phyloP scores from a whole-genome alignment of 2,329 filamentous ascomycete genomes.

The Aspergillus niger region DNA sequence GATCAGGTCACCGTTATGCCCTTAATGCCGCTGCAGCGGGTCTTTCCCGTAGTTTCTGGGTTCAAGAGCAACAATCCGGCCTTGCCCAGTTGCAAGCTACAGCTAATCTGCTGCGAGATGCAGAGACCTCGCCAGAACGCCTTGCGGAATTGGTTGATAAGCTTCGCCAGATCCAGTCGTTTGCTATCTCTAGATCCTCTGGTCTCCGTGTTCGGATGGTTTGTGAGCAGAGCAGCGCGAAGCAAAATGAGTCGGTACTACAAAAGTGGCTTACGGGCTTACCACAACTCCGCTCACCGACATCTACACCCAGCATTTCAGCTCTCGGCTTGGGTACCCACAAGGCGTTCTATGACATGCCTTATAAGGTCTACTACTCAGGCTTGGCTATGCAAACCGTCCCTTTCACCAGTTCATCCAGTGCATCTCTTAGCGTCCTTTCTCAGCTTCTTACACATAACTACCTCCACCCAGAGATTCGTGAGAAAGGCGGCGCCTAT shows the following conservation, averaged over 20 bases:
- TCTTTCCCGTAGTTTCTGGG: slow-evolving; percentile 69
- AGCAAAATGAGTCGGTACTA: slow-evolving; percentile 70
- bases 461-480: slow-evolving; percentile 93
- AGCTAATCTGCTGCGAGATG: slow-evolving; percentile 69
- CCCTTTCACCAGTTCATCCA: slow-evolving; percentile 74
- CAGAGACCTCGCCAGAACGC: slow-evolving; percentile 67
- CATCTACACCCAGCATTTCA: slow-evolving; percentile 31
- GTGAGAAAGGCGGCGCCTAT: slow-evolving; percentile 96
- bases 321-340: slow-evolving; percentile 43
- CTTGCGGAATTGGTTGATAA: slow-evolving; percentile 76
- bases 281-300: slow-evolving; percentile 49
- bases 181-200: slow-evolving; percentile 69
- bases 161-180: slow-evolving; percentile 78
- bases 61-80: slow-evolving; percentile 85
- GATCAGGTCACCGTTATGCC: slow-evolving; percentile 84
- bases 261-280: slow-evolving; percentile 67
- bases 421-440: slow-evolving; percentile 82
- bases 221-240: slow-evolving; percentile 73
- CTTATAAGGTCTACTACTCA: slow-evolving; percentile 97
- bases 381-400: slow-evolving; percentile 79
- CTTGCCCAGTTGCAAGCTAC: slow-evolving; percentile 85
- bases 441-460: slow-evolving; percentile 94
- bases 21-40: slow-evolving; percentile 80
- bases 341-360: slow-evolving; percentile 88
- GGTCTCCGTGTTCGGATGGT: slow-evolving; percentile 80